Evolutionary conservation across 2,329 filamentous ascomycete genomes (phyloP), one percentile per base, ranked within the genome.

Genomic region (Sphaceloma murrayae): DNA sequence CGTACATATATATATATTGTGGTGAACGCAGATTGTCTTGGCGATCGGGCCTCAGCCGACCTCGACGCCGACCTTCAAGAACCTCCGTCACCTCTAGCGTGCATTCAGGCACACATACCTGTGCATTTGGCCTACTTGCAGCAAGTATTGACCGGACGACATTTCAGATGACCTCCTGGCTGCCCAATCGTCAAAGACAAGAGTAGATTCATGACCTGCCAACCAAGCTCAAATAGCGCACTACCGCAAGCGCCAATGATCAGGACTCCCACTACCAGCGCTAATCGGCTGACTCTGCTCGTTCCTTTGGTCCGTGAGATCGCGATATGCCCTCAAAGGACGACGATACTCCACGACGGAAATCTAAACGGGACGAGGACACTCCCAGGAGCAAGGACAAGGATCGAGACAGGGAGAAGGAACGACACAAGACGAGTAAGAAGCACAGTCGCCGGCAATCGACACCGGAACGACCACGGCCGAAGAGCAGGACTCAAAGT

Each of bases 401-500:
- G n/a, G n/a, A n/a, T n/a, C n/a, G n/a, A 32, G 49, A 53, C 22
- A 46, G 48, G 24, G 53, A 54, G 42, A 52, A 51, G 44, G 54
- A 57, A 22, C 52, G 53, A 5, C 52, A 48, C 34, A 48, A 43
- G 33, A 42, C 49, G 21, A 46, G 47, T 42, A 48, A 52, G 44
- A 51, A 48, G 24, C 27, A 42, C 43, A 43, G 36, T 30, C 49
- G 39, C 32, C 44, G 43, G 36, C 48, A 47, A 48, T 51, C 38
- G 34, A 51, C 48, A 51, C 30, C 42, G 13, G 42, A 45, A 6
- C n/a, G 45, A 51, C 31, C 42, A 5, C 24, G n/a, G 13, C 14
- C 30, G 13, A 51, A 21, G 47, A 53, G 50, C 45, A 48, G 45
- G 45, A 49, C 34, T 14, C 46, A 18, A 45, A 48, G 43, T 48